Conservation (phyloP, 208 protist genomes). For the Tritrichomonas foetus region DNA sequence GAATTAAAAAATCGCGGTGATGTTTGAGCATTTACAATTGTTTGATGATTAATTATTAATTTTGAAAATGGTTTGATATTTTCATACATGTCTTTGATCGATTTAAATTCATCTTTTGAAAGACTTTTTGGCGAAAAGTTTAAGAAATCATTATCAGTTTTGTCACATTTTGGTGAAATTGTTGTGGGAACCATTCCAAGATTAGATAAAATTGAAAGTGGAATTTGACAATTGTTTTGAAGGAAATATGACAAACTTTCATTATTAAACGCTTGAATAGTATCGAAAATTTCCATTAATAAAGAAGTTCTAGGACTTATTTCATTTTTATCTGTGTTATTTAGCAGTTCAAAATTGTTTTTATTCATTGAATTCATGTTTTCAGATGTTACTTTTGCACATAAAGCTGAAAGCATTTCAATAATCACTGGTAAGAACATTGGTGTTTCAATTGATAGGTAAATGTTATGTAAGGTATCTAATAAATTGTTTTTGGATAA, state of each 20-base stretch:
- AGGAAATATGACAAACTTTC: neutral
- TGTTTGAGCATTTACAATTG: neutral
- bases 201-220: neutral
- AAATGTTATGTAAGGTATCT: neutral
- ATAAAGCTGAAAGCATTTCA: neutral
- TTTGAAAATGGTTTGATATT: neutral
- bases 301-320: neutral
- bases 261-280: neutral
- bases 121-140: neutral
- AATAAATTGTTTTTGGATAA: neutral
- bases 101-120: neutral
- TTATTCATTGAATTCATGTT: neutral
- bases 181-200: neutral
- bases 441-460: neutral
- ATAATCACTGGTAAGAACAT: neutral
- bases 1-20: too few relatives aligned
- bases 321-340: too few relatives aligned
- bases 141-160: neutral
- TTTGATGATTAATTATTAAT: neutral
- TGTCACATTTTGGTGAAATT: neutral
- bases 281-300: neutral
- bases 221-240: neutral
- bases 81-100: neutral
- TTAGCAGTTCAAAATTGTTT: neutral
- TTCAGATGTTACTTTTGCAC: neutral